Evolutionary conservation across 352 stramenopile genomes (phyloP), one percentile per base, ranked within the genome.

Genomic region (Phytophthora idaei): DNA sequence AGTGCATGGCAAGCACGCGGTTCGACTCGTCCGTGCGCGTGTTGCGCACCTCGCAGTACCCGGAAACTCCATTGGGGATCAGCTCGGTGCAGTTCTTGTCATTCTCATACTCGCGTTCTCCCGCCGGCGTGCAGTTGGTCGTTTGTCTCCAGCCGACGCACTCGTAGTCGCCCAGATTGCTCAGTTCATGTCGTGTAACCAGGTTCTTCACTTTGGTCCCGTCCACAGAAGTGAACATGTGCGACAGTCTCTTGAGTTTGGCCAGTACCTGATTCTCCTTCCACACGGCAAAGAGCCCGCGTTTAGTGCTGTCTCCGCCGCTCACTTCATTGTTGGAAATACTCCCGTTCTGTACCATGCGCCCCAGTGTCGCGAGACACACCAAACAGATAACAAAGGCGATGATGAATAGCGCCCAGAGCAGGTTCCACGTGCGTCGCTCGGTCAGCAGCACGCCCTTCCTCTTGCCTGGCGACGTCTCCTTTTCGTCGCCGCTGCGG

Each of bases 71-170:
- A 49, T 85, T 80, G 3, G 67, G 39, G 15, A 81, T 56, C 2
- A 74, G 54, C 3, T 75, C 61, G 1, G 51, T 54, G 73, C 85
- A 94, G 29, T 76, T 77, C 2, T 68, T 61, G 54, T 89, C 76
- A 11, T 80, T 73, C 15, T 61, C 54, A 1, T 67, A 45, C 57
- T 88, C 76, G n/a, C 64, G 65, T 10, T 59, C 42, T 2, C 81
- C 83, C 4, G 58, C 29, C 0, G 85, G 81, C 7, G 75, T 80
- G 57, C 85, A 91, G 27, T 83, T 74, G 12, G 42, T 57, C 6
- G 85, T 91, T 52, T 77, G 71, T 28, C 76, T 65, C 82, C 82
- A 93, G 10, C 74, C 77, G 0, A 90, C 47, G 36, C 84, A 93
- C 53, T 90, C 77, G 45, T 81, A 88, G 42, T 87, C 75, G 10